These are phyloP conservation scores for Tricholoma bakamatsutake DNA, from an alignment of 768 basidiomycete species.

Conservation along the genomic window DNA sequence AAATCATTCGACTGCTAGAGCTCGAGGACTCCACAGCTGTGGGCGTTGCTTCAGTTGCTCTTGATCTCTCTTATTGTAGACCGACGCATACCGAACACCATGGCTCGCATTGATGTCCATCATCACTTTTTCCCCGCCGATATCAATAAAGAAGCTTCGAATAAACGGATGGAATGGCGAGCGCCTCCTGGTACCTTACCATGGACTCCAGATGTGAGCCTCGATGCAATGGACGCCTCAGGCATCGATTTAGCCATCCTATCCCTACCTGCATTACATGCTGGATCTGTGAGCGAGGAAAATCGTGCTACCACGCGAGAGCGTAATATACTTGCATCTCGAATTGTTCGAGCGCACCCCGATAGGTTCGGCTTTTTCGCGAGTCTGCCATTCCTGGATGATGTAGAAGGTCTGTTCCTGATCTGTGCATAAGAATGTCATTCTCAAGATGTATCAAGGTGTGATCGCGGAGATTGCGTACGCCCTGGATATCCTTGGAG, in stretches of 20 bases:
- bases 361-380: constrained; percentile 67
- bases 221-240: constrained; percentile 57
- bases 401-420: constrained; percentile 46
- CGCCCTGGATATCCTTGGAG: constrained; percentile 53
- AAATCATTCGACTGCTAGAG: too few relatives aligned
- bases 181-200: constrained; percentile 61
- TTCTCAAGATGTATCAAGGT: constrained; percentile 29
- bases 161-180: constrained; percentile 49
- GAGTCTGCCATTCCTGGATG: constrained; percentile 53
- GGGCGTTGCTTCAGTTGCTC: neutral
- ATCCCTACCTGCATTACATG: constrained; percentile 55
- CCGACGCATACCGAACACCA: neutral
- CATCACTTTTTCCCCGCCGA: constrained; percentile 66
- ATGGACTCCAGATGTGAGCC: constrained; percentile 54
- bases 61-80: neutral
- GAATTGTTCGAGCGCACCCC: constrained; percentile 44
- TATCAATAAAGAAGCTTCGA: constrained; percentile 40
- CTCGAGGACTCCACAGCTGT: too few relatives aligned
- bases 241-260: constrained; percentile 57
- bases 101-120: constrained; percentile 57
- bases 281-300: constrained; percentile 30
- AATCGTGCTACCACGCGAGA: constrained; percentile 37
- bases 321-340: constrained; percentile 42
- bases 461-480: constrained; percentile 54
- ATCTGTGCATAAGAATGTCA: neutral